Evolutionary conservation across 1,139 yeast species (phyloP).

Genomic region (Saccharomycopsis hybrid): DNA sequence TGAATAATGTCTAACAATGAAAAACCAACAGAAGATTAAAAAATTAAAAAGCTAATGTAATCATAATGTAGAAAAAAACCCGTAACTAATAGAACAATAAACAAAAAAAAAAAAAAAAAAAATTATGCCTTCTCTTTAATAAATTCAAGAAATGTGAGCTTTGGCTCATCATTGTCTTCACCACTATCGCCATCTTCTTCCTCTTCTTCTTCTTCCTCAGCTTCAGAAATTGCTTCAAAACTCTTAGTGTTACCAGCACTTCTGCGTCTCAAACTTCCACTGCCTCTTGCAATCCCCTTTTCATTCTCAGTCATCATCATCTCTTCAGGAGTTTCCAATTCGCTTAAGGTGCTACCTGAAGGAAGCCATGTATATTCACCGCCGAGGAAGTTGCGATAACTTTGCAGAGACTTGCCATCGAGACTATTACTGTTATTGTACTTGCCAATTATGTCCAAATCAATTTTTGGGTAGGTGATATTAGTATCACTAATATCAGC

Average conservation of each 20-base stretch:
- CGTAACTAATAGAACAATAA: background rate
- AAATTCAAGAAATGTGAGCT: background rate
- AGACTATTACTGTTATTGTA: background rate
- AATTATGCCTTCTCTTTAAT: constrained; percentile 1
- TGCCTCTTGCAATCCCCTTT: background rate
- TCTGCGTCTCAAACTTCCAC: background rate
- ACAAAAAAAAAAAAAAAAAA: background rate
- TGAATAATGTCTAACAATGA: too few relatives aligned
- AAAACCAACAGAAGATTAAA: background rate
- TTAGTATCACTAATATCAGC: background rate
- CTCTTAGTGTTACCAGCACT: background rate
- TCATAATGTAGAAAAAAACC: background rate
- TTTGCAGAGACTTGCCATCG: background rate
- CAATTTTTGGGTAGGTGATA: constrained; percentile 2
- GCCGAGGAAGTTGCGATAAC: background rate
- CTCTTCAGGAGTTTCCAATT: too few relatives aligned
- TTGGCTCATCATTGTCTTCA: constrained; percentile 1
- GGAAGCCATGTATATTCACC: constrained; percentile 4
- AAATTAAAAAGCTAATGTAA: background rate
- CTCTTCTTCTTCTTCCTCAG: constrained; percentile 7
- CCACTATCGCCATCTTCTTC: background rate
- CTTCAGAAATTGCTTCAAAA: constrained; percentile 6
- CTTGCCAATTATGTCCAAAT: background rate
- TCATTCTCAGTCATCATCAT: background rate
- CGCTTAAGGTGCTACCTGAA: too few relatives aligned